Percentiles rank a stretch among this genome's conserved stretches.
phyloP scores from a whole-genome alignment of 2,329 filamentous ascomycete species.

The Colletotrichum magnum region DNA sequence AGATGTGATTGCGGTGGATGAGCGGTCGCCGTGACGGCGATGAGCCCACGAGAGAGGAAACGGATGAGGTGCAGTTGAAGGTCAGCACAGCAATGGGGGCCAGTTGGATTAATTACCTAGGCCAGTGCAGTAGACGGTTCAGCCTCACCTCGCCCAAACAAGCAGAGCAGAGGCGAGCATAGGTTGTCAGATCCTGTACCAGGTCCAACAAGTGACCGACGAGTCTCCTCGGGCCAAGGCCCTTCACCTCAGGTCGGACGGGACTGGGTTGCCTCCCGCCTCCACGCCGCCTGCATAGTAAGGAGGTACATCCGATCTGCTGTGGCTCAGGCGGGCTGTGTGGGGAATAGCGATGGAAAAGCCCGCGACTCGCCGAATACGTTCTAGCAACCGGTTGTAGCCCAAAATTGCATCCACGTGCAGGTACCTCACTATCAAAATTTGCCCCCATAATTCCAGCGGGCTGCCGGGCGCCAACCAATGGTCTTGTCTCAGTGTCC shows the following conservation, averaged over 20 bases:
- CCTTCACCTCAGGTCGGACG: slow-evolving; percentile 27
- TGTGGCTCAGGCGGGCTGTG: slow-evolving; percentile 28
- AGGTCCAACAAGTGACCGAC: slow-evolving; percentile 4
- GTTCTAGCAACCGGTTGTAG: neutral
- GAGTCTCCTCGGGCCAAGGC: slow-evolving; percentile 10
- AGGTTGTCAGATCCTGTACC: neutral
- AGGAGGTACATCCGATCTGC: slow-evolving; percentile 16
- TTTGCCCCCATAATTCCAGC: slow-evolving; percentile 19
- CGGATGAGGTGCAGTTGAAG: slow-evolving; percentile 35
- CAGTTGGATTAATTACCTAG: slow-evolving; percentile 42
- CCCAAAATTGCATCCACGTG: slow-evolving; percentile 25
- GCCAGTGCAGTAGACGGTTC: slow-evolving; percentile 26
- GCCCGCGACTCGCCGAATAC: neutral
- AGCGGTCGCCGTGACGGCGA: slow-evolving; percentile 42
- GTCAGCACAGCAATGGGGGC: slow-evolving; percentile 32
- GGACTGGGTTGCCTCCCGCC: slow-evolving; percentile 42
- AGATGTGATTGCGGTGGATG: slow-evolving; percentile 11
- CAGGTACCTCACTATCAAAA: slow-evolving; percentile 34
- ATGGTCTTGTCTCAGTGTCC: slow-evolving; percentile 21
- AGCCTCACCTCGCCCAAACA: slow-evolving; percentile 26
- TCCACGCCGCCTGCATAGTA: slow-evolving; percentile 32
- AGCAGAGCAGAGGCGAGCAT: slow-evolving; percentile 16
- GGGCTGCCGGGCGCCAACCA: slow-evolving; percentile 14
- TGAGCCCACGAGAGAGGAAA: slow-evolving; percentile 40
- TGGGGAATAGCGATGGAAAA: slow-evolving; percentile 9